Conservation (phyloP, 371 early-diverging fungal genomes). For the Mucor ambiguus region DNA sequence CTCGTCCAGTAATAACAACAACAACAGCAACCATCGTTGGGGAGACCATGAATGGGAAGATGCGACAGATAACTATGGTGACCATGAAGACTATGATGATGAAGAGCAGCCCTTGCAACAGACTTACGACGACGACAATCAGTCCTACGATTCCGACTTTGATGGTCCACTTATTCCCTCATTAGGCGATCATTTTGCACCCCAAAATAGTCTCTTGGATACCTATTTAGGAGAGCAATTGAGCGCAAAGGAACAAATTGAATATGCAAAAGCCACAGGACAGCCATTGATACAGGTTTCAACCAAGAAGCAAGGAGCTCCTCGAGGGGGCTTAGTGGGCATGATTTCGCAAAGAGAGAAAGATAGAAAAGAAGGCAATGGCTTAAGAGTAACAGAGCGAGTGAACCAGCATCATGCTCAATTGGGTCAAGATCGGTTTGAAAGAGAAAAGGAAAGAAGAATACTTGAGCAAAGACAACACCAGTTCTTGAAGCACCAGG, state of each 20-base stretch:
- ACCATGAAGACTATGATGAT: constrained; percentile 18
- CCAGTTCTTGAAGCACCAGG: constrained; percentile 50
- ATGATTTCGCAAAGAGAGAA: constrained; percentile 52
- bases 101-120: constrained; percentile 17
- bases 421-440: constrained; percentile 29
- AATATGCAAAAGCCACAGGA: constrained; percentile 51
- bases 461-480: constrained; percentile 53
- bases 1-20: constrained; percentile 12
- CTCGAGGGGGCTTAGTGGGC: constrained; percentile 50
- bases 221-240: constrained; percentile 47
- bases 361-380: constrained; percentile 44
- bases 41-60: constrained; percentile 18
- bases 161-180: constrained; percentile 48
- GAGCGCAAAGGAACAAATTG: constrained; percentile 52
- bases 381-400: constrained; percentile 37
- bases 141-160: constrained; percentile 28
- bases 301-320: constrained; percentile 37
- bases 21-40: constrained; percentile 7
- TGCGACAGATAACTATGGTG: not conserved
- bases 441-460: constrained; percentile 52
- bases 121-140: constrained; percentile 35
- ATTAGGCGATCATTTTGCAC: constrained; percentile 51
- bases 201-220: constrained; percentile 47
- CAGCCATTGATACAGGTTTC: constrained; percentile 54
- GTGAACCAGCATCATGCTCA: constrained; percentile 42